Percentiles rank a stretch among this genome's conserved stretches.
phyloP scores from a whole-genome alignment of 1,139 yeast species.

The Debaryomyces coudertii region DNA sequence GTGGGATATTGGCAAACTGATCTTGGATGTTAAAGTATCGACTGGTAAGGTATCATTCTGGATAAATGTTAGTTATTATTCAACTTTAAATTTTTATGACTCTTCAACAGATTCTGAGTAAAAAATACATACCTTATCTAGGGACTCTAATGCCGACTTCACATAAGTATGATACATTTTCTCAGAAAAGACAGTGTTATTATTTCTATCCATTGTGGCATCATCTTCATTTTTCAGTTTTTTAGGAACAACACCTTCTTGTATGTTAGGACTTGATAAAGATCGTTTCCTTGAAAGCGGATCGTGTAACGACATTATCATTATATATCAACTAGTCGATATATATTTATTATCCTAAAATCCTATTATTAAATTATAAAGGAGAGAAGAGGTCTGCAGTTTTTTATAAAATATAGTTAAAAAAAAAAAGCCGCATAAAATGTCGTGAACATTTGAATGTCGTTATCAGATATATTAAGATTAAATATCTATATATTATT shows the following conservation, averaged over 20 bases:
- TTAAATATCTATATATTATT: neutral
- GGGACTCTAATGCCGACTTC: constrained; percentile 68
- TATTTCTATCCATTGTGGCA: constrained; percentile 5
- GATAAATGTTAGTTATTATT: constrained; percentile 24
- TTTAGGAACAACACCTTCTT: constrained; percentile 14
- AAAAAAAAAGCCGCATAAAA: constrained; percentile 13
- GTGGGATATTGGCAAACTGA: constrained; percentile 35
- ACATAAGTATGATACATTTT: constrained; percentile 67
- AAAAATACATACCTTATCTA: constrained; percentile 58
- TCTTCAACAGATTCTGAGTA: neutral
- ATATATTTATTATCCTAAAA: neutral
- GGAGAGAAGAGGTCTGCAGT: constrained; percentile 6
- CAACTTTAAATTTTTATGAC: neutral
- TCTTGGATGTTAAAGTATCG: constrained; percentile 41
- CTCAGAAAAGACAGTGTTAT: constrained; percentile 40
- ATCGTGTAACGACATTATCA: constrained; percentile 37
- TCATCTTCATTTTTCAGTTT: constrained; percentile 15
- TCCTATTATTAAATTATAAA: neutral
- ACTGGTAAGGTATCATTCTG: constrained; percentile 43
- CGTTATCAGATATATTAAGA: neutral
- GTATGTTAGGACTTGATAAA: constrained; percentile 14
- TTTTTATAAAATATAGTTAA: constrained; percentile 3
- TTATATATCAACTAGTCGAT: constrained; percentile 11
- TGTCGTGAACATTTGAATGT: constrained; percentile 8
- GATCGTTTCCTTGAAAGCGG: constrained; percentile 32